These are phyloP conservation scores for Cyphellophora europaea DNA, from an alignment of 2,329 filamentous ascomycete genomes.

Conservation along the genomic window DNA sequence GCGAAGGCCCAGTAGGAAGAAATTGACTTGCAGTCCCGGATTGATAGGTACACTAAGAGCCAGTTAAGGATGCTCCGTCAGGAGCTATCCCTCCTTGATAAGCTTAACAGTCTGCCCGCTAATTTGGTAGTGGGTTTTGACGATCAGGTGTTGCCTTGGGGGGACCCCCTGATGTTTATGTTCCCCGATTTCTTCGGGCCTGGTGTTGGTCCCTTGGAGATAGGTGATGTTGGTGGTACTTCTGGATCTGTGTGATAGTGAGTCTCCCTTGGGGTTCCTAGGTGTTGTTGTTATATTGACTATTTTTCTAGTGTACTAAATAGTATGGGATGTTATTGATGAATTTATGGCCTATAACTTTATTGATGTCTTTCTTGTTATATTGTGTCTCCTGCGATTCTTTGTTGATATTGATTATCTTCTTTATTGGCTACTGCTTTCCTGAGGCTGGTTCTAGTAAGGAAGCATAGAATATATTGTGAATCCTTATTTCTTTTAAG, in stretches of 20 bases:
- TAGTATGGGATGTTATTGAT: neutral
- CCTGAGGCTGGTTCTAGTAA: slow-evolving; percentile 1
- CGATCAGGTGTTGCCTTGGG: too few species aligned
- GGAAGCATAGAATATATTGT: neutral
- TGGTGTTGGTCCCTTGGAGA: too few species aligned
- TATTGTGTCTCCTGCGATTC: neutral
- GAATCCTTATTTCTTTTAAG: neutral
- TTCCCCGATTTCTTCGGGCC: too few species aligned
- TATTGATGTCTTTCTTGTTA: neutral
- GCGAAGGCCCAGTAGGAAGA: too few species aligned
- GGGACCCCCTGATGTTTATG: too few species aligned
- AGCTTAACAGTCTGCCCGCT: too few species aligned
- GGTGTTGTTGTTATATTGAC: neutral
- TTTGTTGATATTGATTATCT: slow-evolving; percentile 2
- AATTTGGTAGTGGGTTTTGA: too few species aligned
- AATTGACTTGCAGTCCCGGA: too few species aligned
- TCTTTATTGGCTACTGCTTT: slow-evolving; percentile 1
- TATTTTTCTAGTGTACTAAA: neutral
- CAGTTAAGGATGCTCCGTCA: too few species aligned
- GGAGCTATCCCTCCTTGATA: too few species aligned
- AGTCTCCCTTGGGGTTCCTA: slow-evolving; percentile 3
- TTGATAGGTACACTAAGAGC: too few species aligned
- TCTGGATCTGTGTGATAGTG: neutral
- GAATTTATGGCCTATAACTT: neutral
- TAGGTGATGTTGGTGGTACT: slow-evolving; percentile 1